Evolutionary conservation across 2,329 filamentous ascomycete genomes (phyloP).

Genomic region (Fusarium pseudonygamai): DNA sequence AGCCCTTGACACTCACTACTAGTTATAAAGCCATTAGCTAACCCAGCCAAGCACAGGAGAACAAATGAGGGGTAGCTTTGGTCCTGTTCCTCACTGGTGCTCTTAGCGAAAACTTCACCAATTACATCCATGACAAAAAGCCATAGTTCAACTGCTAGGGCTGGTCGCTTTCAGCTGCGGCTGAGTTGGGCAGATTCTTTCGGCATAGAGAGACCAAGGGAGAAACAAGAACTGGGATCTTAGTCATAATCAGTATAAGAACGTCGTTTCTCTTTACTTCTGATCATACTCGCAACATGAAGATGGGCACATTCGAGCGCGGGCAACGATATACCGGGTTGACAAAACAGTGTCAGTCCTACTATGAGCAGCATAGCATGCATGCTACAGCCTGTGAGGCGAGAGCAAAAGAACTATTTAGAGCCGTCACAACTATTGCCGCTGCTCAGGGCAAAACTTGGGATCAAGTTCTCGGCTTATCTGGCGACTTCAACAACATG

Average conservation of each 20-base stretch:
- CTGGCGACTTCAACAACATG: neutral
- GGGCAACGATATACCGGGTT: neutral
- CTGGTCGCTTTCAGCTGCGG: neutral
- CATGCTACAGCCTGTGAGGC: neutral
- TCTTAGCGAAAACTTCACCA: neutral
- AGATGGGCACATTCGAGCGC: neutral
- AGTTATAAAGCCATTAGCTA: too few species aligned
- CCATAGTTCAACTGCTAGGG: neutral
- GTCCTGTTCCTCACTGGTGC: neutral
- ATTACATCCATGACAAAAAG: neutral
- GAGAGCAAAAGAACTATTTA: neutral
- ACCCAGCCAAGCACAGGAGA: neutral
- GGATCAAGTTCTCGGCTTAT: neutral
- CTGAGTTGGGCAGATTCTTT: neutral
- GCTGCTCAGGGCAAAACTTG: neutral
- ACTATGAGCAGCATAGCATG: neutral
- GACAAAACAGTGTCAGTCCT: neutral
- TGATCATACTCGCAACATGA: neutral
- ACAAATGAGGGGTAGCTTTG: neutral
- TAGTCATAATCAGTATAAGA: accelerated
- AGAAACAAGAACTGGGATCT: accelerated
- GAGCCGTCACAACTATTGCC: accelerated
- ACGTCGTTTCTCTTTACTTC: accelerated
- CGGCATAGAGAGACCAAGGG: accelerated
- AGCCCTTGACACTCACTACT: too few species aligned